Percentiles rank a stretch among this genome's conserved stretches.
These are phyloP conservation scores for Boletus sp. DNA, from an alignment of 1,284 basidiomycete genomes.

Conservation along the genomic window DNA sequence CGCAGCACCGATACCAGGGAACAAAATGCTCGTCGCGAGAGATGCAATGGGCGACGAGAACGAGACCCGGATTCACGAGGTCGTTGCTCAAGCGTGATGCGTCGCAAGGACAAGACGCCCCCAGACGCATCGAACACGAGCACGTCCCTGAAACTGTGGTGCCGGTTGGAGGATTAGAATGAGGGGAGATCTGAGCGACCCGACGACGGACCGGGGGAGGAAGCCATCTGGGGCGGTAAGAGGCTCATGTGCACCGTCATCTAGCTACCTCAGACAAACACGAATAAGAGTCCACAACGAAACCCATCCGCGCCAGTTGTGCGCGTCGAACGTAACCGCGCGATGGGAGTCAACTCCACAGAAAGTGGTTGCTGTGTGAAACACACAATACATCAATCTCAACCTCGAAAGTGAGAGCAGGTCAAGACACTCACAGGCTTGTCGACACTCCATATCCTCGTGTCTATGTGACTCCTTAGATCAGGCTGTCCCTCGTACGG, in stretches of 20 bases:
- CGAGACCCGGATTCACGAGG: constrained; percentile 30
- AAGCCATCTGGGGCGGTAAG: constrained; percentile 34
- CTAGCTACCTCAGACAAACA: constrained; percentile 47
- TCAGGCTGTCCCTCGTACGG: constrained; percentile 73
- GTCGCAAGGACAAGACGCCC: constrained; percentile 54
- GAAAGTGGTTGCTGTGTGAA: constrained; percentile 47
- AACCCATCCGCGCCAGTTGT: constrained; percentile 33
- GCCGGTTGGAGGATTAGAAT: constrained; percentile 33
- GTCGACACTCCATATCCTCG: constrained; percentile 53
- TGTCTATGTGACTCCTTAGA: constrained; percentile 60
- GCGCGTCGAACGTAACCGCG: constrained; percentile 49
- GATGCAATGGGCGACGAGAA: constrained; percentile 36
- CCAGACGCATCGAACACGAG: constrained; percentile 64
- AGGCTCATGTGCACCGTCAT: constrained; percentile 40
- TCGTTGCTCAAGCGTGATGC: constrained; percentile 48
- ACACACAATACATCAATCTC: constrained; percentile 3
- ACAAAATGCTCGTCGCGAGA: constrained; percentile 43
- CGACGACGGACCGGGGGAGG: constrained; percentile 33
- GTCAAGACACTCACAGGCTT: constrained; percentile 43
- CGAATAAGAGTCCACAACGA: constrained; percentile 50
- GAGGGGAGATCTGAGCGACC: constrained; percentile 38
- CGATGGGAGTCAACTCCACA: constrained; percentile 55
- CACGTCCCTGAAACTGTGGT: constrained; percentile 57
- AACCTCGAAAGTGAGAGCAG: background rate
- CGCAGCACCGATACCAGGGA: constrained; percentile 42